Conservation (phyloP, 768 basidiomycete genomes). For the Tricholoma hemisulphureum region DNA sequence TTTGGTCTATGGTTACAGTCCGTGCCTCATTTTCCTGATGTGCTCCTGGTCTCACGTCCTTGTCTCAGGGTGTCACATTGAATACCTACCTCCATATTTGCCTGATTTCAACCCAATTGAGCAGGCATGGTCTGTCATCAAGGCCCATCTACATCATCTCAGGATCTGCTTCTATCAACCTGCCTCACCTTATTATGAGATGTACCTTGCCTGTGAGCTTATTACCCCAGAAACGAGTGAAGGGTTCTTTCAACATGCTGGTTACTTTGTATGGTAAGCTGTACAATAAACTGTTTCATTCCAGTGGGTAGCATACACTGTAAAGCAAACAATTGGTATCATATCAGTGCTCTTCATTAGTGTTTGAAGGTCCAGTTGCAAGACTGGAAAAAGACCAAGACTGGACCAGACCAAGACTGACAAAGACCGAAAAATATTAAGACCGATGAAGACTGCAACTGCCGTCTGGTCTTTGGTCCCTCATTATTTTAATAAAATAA, state of each 20-base stretch:
- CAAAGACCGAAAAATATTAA: no score
- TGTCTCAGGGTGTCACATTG: not conserved
- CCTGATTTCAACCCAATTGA: not conserved
- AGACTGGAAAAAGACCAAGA: no score
- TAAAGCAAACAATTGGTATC: no score
- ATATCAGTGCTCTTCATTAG: no score
- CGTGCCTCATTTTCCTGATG: constrained; percentile 5
- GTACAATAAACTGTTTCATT: no score
- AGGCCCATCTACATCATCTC: not conserved
- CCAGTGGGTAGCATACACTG: no score
- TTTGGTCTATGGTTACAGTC: constrained; percentile 13
- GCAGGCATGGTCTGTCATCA: not conserved
- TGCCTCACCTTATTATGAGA: not conserved
- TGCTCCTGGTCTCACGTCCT: not conserved
- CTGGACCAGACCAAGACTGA: no score
- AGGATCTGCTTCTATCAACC: not conserved
- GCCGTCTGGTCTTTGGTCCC: no score
- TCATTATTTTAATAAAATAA: no score
- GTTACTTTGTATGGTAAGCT: not conserved
- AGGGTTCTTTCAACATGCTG: not conserved
- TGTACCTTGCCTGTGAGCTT: not conserved
- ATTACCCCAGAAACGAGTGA: not conserved
- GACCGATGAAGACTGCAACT: no score
- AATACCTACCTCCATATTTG: not conserved
- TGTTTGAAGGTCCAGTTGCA: no score